Percentiles rank a stretch among this genome's conserved stretches.
phyloP scores from a whole-genome alignment of 2,329 filamentous ascomycete genomes.

The Monosporascus sp. region DNA sequence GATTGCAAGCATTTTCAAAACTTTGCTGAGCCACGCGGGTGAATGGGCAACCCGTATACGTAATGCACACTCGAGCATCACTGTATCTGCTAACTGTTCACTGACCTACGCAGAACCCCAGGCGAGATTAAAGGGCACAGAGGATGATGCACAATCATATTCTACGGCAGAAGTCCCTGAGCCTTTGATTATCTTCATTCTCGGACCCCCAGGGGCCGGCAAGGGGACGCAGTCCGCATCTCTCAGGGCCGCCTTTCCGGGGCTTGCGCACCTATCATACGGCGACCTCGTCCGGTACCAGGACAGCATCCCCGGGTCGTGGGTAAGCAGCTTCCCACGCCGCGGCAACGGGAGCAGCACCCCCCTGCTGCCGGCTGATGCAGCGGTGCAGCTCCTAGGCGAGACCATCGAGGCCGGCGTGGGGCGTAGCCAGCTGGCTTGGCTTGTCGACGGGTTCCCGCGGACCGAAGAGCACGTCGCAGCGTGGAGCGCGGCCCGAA shows the following conservation, averaged over 20 bases:
- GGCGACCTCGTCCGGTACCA: constrained; percentile 16
- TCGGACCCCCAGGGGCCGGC: constrained; percentile 18
- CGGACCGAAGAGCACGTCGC: constrained; percentile 9
- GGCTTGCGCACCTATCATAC: constrained; percentile 18
- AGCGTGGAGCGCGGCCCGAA: constrained; percentile 5
- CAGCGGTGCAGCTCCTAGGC: constrained; percentile 8
- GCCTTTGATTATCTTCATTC: constrained; percentile 15
- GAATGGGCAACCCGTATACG: background rate
- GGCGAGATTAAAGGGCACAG: too few relatives aligned
- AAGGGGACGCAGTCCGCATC: constrained; percentile 15
- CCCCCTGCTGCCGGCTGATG: constrained; percentile 9
- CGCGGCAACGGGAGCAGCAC: constrained; percentile 2
- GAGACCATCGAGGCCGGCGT: constrained; percentile 11
- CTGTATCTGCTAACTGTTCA: background rate
- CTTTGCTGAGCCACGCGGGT: background rate
- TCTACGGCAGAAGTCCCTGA: background rate
- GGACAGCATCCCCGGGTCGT: constrained; percentile 13
- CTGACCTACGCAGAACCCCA: background rate
- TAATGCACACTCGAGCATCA: background rate
- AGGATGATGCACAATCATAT: too few relatives aligned
- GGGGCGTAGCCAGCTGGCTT: constrained; percentile 6
- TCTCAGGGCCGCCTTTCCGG: constrained; percentile 5
- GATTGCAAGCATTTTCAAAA: background rate
- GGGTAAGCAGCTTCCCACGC: constrained; percentile 15
- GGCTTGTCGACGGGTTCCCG: constrained; percentile 18